Percentiles rank a stretch among this genome's conserved stretches.
phyloP scores from a whole-genome alignment of 805 yeast species.

The Hanseniaspora guilliermondii region DNA sequence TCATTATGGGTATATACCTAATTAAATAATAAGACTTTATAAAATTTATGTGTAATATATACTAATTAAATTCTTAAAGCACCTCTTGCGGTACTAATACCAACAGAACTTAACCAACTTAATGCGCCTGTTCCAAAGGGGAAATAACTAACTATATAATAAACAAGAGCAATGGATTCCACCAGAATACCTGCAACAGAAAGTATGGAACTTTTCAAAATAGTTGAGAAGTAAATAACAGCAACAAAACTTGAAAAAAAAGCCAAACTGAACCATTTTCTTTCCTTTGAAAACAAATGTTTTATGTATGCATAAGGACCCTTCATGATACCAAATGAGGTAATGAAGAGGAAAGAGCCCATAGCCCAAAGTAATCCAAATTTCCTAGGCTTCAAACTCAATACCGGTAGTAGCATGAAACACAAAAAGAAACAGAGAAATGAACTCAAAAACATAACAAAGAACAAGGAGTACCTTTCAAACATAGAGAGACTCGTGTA shows the following conservation, averaged over 20 bases:
- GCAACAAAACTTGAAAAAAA: slow-evolving; percentile 69
- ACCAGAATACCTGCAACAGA: slow-evolving; percentile 64
- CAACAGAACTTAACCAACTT: slow-evolving; percentile 44
- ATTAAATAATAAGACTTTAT: no score
- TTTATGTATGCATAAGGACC: slow-evolving; percentile 74
- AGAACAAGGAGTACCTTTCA: slow-evolving; percentile 69
- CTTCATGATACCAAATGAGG: slow-evolving; percentile 82
- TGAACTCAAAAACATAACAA: slow-evolving; percentile 63
- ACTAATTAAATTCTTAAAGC: slow-evolving; percentile 25
- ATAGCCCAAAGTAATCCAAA: slow-evolving; percentile 85
- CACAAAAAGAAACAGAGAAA: slow-evolving; percentile 72
- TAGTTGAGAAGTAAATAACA: slow-evolving; percentile 68
- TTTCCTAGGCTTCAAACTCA: slow-evolving; percentile 80
- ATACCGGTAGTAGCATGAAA: slow-evolving; percentile 73
- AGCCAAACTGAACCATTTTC: slow-evolving; percentile 68
- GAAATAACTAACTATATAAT: slow-evolving; percentile 84
- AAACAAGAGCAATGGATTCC: slow-evolving; percentile 76
- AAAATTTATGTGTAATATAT: not conserved
- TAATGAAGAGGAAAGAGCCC: slow-evolving; percentile 75
- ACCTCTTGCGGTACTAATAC: slow-evolving; percentile 41
- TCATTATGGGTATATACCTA: no score
- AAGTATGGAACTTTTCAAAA: slow-evolving; percentile 53
- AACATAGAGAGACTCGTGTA: slow-evolving; percentile 67
- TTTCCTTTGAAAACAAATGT: slow-evolving; percentile 61
- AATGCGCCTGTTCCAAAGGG: slow-evolving; percentile 85